Evolutionary conservation across 257 asterid genomes (phyloP).

Genomic region (Capsicum pubescens): DNA sequence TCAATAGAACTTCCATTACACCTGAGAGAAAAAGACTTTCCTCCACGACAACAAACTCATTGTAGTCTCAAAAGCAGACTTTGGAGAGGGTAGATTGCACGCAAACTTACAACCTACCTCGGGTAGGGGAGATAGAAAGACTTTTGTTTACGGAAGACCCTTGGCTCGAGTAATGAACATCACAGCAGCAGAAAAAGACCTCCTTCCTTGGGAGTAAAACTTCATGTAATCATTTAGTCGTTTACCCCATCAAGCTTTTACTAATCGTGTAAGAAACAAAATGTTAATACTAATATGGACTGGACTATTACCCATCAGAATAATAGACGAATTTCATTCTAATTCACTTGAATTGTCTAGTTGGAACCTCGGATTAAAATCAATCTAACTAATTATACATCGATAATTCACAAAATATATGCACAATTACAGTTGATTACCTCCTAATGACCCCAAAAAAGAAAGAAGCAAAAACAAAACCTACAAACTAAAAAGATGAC

Average conservation of each 20-base stretch:
- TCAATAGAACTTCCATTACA: constrained; percentile 35
- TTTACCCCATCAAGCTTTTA: constrained; percentile 1
- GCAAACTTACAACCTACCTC: no score
- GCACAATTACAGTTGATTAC: constrained; percentile 39
- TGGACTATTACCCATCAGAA: constrained; percentile 34
- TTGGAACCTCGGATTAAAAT: neutral
- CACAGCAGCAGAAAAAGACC: no score
- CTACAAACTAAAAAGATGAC: constrained; percentile 25
- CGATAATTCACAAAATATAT: constrained; percentile 29
- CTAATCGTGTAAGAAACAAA: constrained; percentile 44
- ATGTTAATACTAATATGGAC: neutral
- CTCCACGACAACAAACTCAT: no score
- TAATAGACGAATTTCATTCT: constrained; percentile 27
- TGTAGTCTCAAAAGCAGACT: no score
- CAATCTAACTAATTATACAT: constrained; percentile 9
- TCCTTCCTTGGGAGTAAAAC: neutral
- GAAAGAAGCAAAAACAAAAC: constrained; percentile 22
- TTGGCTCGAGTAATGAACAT: no score
- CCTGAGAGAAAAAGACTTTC: constrained; percentile 40
- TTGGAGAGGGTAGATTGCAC: no score
- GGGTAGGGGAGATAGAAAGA: no score
- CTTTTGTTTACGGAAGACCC: no score
- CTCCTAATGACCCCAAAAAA: constrained; percentile 26
- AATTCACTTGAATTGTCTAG: neutral
- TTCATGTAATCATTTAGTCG: neutral